Conservation (phyloP, 306 rosid genomes). For the Potentilla sterilis region DNA sequence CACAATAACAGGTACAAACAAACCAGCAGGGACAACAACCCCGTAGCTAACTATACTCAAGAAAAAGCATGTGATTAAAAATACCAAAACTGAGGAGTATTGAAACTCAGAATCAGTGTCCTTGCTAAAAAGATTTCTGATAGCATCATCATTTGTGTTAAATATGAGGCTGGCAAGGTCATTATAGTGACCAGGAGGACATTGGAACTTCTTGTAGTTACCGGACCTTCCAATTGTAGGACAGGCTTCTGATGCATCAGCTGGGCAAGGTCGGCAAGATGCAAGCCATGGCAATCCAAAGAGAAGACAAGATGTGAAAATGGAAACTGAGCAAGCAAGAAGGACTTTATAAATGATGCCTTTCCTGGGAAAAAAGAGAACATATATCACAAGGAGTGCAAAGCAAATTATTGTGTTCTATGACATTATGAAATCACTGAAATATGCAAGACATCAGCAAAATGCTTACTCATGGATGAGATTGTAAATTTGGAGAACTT, state of each 20-base stretch:
- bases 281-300: conserved; percentile 94
- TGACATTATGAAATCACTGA: conserved; percentile 9
- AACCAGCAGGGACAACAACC: conserved; percentile 80
- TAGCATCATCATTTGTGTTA: conserved; percentile 94
- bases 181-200: conserved; percentile 69
- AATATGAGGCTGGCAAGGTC: conserved; percentile 98
- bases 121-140: conserved; percentile 79
- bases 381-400: conserved; percentile 25
- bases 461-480: conserved; percentile 68
- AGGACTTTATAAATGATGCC: conserved; percentile 59
- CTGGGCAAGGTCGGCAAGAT: conserved; percentile 75
- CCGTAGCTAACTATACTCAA: conserved; percentile 85
- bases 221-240: conserved; percentile 98
- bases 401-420: conserved; percentile 13
- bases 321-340: conserved; percentile 68
- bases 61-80: conserved; percentile 63
- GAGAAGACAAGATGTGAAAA: conserved; percentile 82
- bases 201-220: conserved; percentile 93
- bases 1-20: conserved; percentile 88
- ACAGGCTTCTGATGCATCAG: conserved; percentile 67
- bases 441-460: conserved; percentile 4
- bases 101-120: conserved; percentile 66
- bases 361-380: conserved; percentile 56
- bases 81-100: conserved; percentile 51
- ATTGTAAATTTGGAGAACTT: conserved; percentile 73